These are phyloP conservation scores for Rickenella mellea DNA, from an alignment of 768 basidiomycete species.

Conservation along the genomic window DNA sequence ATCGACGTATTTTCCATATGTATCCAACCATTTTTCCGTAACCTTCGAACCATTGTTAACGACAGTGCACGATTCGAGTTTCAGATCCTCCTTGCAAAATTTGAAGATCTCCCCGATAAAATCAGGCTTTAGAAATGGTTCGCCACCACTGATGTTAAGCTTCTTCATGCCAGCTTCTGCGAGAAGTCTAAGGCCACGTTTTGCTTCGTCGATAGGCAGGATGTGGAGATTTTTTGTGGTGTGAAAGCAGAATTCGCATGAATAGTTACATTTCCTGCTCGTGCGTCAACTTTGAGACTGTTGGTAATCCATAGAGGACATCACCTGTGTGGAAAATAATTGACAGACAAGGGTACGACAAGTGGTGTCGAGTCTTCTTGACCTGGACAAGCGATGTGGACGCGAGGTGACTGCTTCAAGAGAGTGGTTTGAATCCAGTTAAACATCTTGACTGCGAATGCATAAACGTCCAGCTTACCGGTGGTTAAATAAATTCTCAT, in stretches of 20 bases:
- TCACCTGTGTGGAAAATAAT: conserved; percentile 17
- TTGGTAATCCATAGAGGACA: not conserved
- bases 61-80: conserved; percentile 24
- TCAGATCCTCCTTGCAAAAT: conserved; percentile 26
- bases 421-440: too few relatives aligned
- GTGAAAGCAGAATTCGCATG: conserved; percentile 32
- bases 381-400: too few relatives aligned
- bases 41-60: conserved; percentile 31
- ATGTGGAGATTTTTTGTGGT: conserved; percentile 25
- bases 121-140: conserved; percentile 26
- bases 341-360: conserved; percentile 19
- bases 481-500: too few relatives aligned
- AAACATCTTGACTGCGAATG: too few relatives aligned
- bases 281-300: not conserved
- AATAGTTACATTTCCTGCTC: conserved; percentile 25
- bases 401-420: too few relatives aligned
- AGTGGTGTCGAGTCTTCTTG: too few relatives aligned
- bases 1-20: conserved; percentile 28
- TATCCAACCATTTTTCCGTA: conserved; percentile 29
- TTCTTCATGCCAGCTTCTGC: conserved; percentile 24
- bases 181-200: conserved; percentile 22
- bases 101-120: conserved; percentile 30
- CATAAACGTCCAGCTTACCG: too few relatives aligned
- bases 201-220: conserved; percentile 25
- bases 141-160: conserved; percentile 27